A percentile compares a stretch with the other conserved stretches of the same genome.
phyloP scores from a whole-genome alignment of 345 rosid species.

The Syzygium aqueum region DNA sequence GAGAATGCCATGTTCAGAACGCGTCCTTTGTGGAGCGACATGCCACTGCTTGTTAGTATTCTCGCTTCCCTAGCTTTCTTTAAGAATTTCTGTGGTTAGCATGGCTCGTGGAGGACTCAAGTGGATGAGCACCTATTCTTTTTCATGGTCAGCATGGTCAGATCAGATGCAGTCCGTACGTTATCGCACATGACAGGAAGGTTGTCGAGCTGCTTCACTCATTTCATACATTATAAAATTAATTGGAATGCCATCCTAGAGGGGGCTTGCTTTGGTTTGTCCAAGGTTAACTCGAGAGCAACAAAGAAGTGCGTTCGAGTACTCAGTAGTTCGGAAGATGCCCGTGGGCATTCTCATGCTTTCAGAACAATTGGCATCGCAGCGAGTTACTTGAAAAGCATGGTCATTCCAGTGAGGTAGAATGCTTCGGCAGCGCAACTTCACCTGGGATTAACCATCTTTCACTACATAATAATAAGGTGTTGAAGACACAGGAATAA shows the following conservation, averaged over 20 bases:
- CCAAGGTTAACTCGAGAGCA: neutral
- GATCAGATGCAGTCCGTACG: neutral
- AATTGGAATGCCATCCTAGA: neutral
- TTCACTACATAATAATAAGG: neutral
- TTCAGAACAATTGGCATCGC: neutral
- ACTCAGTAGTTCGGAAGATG: neutral
- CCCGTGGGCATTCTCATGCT: neutral
- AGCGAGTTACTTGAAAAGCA: neutral
- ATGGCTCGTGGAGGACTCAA: neutral
- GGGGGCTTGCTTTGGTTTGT: neutral
- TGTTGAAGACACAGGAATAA: neutral
- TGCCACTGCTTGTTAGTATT: neutral
- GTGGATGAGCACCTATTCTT: neutral
- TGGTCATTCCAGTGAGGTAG: neutral
- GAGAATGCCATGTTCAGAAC: neutral
- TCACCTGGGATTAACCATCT: neutral
- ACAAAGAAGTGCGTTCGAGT: neutral
- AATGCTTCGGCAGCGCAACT: neutral
- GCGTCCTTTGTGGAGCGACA: neutral
- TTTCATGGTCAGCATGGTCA: neutral
- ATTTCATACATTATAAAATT: neutral
- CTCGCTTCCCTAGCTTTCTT: neutral
- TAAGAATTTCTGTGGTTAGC: neutral
- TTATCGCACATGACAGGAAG: neutral
- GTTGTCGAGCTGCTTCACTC: neutral